A percentile compares a stretch with the other conserved stretches of the same genome.
These are phyloP conservation scores for Hyaloscypha bicolor DNA, from an alignment of 495 filamentous ascomycete species.

Conservation along the genomic window DNA sequence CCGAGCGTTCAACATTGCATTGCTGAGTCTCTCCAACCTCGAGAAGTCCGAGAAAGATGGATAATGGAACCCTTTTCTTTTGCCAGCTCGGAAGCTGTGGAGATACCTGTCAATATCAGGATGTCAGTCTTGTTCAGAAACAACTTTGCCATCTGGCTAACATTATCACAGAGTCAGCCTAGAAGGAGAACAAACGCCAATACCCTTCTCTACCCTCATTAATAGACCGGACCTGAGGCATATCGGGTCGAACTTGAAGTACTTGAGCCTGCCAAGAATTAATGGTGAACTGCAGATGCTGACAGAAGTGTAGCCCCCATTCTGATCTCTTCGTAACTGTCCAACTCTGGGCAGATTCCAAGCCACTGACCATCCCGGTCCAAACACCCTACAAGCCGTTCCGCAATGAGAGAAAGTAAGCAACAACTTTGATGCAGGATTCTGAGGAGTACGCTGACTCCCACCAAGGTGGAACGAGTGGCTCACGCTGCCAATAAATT, in stretches of 20 bases:
- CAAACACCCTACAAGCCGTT: slow-evolving; percentile 93
- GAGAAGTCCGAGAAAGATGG: slow-evolving; percentile 26
- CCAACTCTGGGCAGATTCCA: slow-evolving; percentile 94
- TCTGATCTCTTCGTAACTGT: slow-evolving; percentile 92
- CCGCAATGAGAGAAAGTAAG: slow-evolving; percentile 62
- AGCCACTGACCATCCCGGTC: slow-evolving; percentile 86
- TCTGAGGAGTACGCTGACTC: slow-evolving; percentile 14
- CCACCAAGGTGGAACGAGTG: slow-evolving; percentile 84
- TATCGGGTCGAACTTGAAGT: slow-evolving; percentile 76
- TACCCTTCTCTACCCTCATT: slow-evolving; percentile 77
- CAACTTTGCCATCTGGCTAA: slow-evolving; percentile 22
- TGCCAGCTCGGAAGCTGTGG: slow-evolving; percentile 78
- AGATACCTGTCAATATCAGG: slow-evolving; percentile 79
- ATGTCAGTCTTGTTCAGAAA: slow-evolving; percentile 57
- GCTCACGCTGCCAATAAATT: slow-evolving; percentile 82
- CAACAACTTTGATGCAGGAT: not conserved
- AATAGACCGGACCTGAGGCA: slow-evolving; percentile 78
- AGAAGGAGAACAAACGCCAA: slow-evolving; percentile 81
- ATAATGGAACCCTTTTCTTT: slow-evolving; percentile 94
- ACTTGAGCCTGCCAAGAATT: slow-evolving; percentile 7
- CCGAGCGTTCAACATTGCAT: not conserved
- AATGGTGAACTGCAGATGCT: slow-evolving; percentile 18
- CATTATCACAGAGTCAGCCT: slow-evolving; percentile 65
- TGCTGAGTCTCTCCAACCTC: not conserved
- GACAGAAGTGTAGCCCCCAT: slow-evolving; percentile 46